Evolutionary conservation across 352 stramenopile species (phyloP), one percentile per base, ranked within the genome.

Genomic region (Globisporangium mamillatum): DNA sequence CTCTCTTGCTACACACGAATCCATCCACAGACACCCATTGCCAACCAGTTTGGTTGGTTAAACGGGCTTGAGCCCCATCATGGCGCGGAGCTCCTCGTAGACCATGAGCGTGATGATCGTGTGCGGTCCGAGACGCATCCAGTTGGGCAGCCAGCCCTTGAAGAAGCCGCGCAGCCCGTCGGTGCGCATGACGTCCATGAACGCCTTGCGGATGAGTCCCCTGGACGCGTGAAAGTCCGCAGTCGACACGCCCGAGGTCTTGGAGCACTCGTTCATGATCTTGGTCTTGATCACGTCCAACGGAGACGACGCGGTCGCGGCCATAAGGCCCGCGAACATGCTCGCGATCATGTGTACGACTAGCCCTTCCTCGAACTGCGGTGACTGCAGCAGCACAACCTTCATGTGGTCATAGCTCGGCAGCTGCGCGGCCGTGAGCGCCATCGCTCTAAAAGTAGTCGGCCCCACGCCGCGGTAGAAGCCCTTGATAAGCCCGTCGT

Each of bases 241-340:
- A 25, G 70, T 62, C 32, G 70, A 75, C 41, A 70, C 41, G 4
- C 16, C 76, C 50, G 76, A 73, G 18, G 77, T 88, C 57, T 76
- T 77, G 44, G 80, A 76, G 65, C 73, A 76, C 59, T 89, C 80
- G 68, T 91, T 87, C 86, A 93, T 93, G 72, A 95, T 89, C 69
- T 92, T 87, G 24, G 82, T 93, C 81, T 95, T 95, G 75, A 93
- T 82, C 27, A 91, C 86, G 73, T 95, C 88, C 22, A 92, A 64
- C 14, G 88, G 88, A 7, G 85, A 91, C 27, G 88, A 93, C 20
- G 81, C 76, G 14, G 80, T 89, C 3, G 83, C 86, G 0, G 84
- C 80, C 55, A 84, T 81, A 34, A 95, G 83, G 5, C 88, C 88
- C 3, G 88, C 88, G 44, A 92, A 81, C 75, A 91, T 89, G 58